Evolutionary conservation across 2,329 filamentous ascomycete genomes (phyloP).

Genomic region (Xylaria sp.): DNA sequence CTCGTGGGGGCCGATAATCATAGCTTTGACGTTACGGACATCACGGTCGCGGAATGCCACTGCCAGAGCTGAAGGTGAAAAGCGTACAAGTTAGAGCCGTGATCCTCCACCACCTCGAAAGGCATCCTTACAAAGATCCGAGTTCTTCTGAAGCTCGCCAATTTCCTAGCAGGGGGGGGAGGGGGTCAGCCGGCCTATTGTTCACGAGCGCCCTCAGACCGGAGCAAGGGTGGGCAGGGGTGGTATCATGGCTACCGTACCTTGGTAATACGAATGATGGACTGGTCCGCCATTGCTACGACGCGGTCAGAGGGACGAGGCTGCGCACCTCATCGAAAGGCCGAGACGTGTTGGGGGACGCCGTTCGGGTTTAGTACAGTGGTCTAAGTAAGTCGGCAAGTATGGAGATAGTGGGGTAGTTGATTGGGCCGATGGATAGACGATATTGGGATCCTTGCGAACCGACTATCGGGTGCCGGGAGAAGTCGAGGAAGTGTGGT

Average conservation of each 20-base stretch:
- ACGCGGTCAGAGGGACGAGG: slow-evolving; percentile 10
- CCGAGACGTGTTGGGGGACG: not conserved
- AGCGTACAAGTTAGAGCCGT: slow-evolving; percentile 29
- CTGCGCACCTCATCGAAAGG: slow-evolving; percentile 19
- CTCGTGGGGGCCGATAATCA: slow-evolving; percentile 91
- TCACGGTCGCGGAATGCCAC: slow-evolving; percentile 88
- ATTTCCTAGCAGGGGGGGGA: slow-evolving; percentile 67
- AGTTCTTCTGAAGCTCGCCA: slow-evolving; percentile 79
- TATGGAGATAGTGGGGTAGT: not conserved
- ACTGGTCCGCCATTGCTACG: slow-evolving; percentile 75
- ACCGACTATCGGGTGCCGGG: too few species aligned
- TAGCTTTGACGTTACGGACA: slow-evolving; percentile 82
- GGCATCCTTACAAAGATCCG: slow-evolving; percentile 74
- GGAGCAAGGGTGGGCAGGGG: slow-evolving; percentile 17
- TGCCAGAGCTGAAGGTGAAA: slow-evolving; percentile 67
- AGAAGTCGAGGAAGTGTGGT: not conserved
- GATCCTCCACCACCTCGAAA: not conserved
- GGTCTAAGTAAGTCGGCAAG: not conserved
- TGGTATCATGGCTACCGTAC: slow-evolving; percentile 52
- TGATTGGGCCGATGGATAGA: too few species aligned
- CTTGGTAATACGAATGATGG: slow-evolving; percentile 84
- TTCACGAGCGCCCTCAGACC: not conserved
- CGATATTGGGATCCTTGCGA: too few species aligned
- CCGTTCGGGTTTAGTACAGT: too few species aligned
- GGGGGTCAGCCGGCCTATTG: not conserved